Conservation (phyloP, 768 basidiomycete species). For the Tylopilus subfusipes region DNA sequence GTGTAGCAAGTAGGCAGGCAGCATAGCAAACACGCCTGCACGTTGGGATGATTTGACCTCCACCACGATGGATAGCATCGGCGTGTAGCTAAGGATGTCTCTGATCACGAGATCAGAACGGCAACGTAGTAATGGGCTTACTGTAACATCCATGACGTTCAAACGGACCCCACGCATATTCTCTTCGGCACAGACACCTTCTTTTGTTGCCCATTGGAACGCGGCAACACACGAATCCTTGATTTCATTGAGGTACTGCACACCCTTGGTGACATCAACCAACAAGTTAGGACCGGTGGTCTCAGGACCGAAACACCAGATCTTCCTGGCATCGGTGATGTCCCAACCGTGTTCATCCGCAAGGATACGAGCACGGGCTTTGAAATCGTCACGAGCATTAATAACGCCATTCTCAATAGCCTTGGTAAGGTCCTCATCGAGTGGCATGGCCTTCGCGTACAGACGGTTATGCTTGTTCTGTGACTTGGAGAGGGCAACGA, state of each 20-base stretch:
- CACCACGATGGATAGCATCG: slow-evolving; percentile 99
- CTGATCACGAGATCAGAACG: background rate
- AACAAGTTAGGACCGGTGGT: slow-evolving; percentile 95
- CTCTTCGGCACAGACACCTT: slow-evolving; percentile 95
- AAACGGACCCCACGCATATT: slow-evolving; percentile 98
- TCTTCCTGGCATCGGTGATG: slow-evolving; percentile 98
- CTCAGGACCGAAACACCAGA: slow-evolving; percentile 99
- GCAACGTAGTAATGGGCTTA: slow-evolving; percentile 35
- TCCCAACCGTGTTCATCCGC: slow-evolving; percentile 99
- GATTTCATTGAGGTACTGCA: slow-evolving; percentile 99
- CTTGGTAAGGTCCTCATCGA: slow-evolving; percentile 90
- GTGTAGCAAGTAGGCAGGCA: slow-evolving; percentile 86
- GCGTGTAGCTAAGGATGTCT: slow-evolving; percentile 69
- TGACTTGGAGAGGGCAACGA: slow-evolving; percentile 96
- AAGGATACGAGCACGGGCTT: slow-evolving; percentile 88
- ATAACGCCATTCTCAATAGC: slow-evolving; percentile 89
- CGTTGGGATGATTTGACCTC: slow-evolving; percentile 97
- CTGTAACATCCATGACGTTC: slow-evolving; percentile 95
- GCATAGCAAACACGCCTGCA: slow-evolving; percentile 96
- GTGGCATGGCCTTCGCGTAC: slow-evolving; percentile 87
- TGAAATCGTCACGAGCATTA: slow-evolving; percentile 94
- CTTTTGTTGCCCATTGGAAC: slow-evolving; percentile 99
- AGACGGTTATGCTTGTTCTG: slow-evolving; percentile 99
- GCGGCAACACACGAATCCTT: slow-evolving; percentile 99
- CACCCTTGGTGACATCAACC: slow-evolving; percentile 98